A percentile compares a stretch with the other conserved stretches of the same genome.
These are phyloP conservation scores for Trametes elegans DNA, from an alignment of 768 basidiomycete genomes.

Conservation along the genomic window DNA sequence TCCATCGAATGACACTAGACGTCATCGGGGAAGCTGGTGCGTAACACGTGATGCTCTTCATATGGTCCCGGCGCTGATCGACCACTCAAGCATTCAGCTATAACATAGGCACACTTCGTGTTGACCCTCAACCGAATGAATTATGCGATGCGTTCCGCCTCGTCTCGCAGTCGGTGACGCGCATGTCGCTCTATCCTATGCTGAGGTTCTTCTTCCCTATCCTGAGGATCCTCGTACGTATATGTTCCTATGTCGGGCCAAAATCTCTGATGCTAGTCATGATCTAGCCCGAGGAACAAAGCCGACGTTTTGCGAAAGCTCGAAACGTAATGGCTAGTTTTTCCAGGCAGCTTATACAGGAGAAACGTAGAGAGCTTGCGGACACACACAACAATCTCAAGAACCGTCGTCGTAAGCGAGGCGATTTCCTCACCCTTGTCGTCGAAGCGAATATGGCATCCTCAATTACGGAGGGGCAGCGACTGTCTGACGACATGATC, in stretches of 20 bases:
- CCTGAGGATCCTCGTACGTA: constrained; percentile 21
- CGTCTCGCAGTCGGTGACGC: constrained; percentile 19
- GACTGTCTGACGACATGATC: constrained; percentile 34
- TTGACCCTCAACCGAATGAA: constrained; percentile 27
- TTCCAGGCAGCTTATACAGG: too few relatives aligned
- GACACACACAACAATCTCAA: constrained; percentile 27
- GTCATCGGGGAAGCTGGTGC: constrained; percentile 40
- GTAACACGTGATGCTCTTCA: neutral
- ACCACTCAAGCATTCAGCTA: constrained; percentile 32
- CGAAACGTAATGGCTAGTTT: constrained; percentile 20
- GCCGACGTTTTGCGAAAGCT: constrained; percentile 7
- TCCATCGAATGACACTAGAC: constrained; percentile 37
- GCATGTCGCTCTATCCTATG: neutral
- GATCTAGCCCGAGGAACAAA: constrained; percentile 13
- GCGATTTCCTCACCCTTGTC: constrained; percentile 29
- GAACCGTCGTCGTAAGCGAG: constrained; percentile 24
- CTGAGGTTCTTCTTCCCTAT: constrained; percentile 21
- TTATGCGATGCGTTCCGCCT: constrained; percentile 31
- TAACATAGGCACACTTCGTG: constrained; percentile 30
- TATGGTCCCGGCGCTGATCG: too few relatives aligned
- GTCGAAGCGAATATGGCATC: constrained; percentile 30
- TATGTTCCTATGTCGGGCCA: too few relatives aligned
- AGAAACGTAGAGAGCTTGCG: constrained; percentile 29
- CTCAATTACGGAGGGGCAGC: constrained; percentile 24
- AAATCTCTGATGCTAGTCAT: too few relatives aligned